Conservation (phyloP, 306 rosid genomes). For the Ochetophila trinervis region DNA sequence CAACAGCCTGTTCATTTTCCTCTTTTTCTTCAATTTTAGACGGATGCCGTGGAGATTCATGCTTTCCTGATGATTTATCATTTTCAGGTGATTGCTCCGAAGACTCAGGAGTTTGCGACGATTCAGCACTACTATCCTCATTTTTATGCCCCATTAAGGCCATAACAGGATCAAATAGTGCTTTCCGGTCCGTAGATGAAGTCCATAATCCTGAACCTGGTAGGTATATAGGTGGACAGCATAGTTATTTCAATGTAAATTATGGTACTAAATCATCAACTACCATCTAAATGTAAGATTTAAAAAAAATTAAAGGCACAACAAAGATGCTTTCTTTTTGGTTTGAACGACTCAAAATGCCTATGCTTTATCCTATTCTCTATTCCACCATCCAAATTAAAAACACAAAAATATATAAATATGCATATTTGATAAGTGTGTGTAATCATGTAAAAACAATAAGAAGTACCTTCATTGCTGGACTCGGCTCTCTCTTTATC, state of each 20-base stretch:
- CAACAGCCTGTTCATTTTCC: constrained; percentile 35
- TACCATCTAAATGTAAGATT: not conserved
- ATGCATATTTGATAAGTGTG: not conserved
- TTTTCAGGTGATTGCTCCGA: constrained; percentile 36
- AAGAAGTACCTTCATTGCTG: constrained; percentile 68
- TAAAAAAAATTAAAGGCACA: not conserved
- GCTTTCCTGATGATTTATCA: constrained; percentile 37
- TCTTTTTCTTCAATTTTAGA: constrained; percentile 42
- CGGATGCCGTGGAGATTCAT: constrained; percentile 41
- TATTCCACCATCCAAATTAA: not conserved
- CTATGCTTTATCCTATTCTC: too few relatives aligned
- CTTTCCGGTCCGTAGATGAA: constrained; percentile 50
- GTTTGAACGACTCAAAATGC: not conserved
- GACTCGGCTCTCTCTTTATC: constrained; percentile 55
- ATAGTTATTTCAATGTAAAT: constrained; percentile 27
- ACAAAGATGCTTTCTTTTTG: not conserved
- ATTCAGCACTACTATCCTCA: constrained; percentile 49
- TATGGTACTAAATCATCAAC: not conserved
- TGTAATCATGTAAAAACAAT: constrained; percentile 8
- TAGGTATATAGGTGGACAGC: constrained; percentile 26
- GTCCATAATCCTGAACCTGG: constrained; percentile 80
- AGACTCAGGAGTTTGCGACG: constrained; percentile 41
- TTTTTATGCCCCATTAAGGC: constrained; percentile 66
- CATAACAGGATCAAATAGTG: constrained; percentile 72
- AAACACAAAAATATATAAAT: not conserved